Conservation (phyloP, 495 filamentous ascomycete genomes). For the Penicillium psychrofluorescens region DNA sequence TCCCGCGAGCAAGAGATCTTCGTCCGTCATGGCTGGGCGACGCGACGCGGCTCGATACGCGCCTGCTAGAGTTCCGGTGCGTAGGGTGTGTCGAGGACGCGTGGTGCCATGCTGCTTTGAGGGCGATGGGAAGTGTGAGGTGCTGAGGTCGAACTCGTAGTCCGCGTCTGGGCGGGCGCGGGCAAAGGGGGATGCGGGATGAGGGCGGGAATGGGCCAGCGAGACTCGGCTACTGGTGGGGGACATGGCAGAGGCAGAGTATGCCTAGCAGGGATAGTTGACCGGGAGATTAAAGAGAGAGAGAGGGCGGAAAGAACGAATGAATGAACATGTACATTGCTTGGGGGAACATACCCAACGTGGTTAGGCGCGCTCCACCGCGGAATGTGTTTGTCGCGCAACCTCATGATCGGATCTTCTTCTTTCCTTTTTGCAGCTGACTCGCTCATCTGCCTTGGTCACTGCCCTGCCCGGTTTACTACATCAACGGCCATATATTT, state of each 20-base stretch:
- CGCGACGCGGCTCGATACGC: conserved; percentile 26
- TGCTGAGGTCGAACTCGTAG: conserved; percentile 22
- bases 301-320: not conserved
- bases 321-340: no score
- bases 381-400: no score
- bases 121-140: conserved; percentile 22
- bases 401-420: no score
- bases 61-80: conserved; percentile 30
- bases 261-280: conserved; percentile 2
- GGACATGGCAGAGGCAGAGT: not conserved
- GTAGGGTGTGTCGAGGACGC: conserved; percentile 23
- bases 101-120: conserved; percentile 17
- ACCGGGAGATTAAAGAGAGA: conserved; percentile 6
- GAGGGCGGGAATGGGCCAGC: no score
- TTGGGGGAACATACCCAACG: no score
- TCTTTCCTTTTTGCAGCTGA: not conserved
- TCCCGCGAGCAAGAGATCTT: conserved; percentile 10
- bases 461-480: no score
- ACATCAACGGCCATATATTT: no score
- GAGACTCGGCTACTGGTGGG: conserved; percentile 6
- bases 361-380: no score
- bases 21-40: conserved; percentile 13
- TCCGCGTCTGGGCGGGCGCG: conserved; percentile 21
- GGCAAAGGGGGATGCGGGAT: conserved; percentile 28
- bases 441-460: not conserved